Percentiles rank a stretch among this genome's conserved stretches.
Conservation (phyloP, 2,329 filamentous ascomycete genomes). For the Madurella fahalii region DNA sequence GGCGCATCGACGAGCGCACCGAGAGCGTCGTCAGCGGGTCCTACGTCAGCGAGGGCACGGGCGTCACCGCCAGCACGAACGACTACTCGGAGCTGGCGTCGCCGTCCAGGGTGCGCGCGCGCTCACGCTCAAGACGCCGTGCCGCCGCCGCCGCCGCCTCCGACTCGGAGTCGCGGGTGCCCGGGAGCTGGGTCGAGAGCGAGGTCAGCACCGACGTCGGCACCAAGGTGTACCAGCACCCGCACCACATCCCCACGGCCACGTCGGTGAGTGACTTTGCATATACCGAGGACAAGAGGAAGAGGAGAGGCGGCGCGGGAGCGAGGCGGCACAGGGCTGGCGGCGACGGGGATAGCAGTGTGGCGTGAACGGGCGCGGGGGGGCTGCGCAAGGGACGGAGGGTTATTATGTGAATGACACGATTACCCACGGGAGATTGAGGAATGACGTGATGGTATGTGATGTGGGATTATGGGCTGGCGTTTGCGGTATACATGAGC, state of each 20-base stretch:
- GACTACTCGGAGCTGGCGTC: background rate
- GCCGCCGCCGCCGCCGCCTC: slow-evolving; percentile 19
- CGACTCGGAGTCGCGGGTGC: slow-evolving; percentile 30
- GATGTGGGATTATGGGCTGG: background rate
- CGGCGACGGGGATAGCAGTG: background rate
- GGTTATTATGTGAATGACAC: background rate
- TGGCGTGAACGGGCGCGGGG: background rate
- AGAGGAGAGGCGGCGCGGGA: slow-evolving; percentile 36
- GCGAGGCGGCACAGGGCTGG: slow-evolving; percentile 28
- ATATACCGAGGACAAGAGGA: slow-evolving; percentile 42
- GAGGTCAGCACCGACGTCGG: slow-evolving; percentile 47
- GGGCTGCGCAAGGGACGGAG: background rate
- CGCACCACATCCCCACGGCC: slow-evolving; percentile 45
- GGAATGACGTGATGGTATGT: background rate
- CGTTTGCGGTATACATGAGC: slow-evolving; percentile 1
- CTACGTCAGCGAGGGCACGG: slow-evolving; percentile 7
- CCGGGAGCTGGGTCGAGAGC: slow-evolving; percentile 38
- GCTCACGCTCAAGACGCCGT: slow-evolving; percentile 13
- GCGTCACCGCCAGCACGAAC: background rate
- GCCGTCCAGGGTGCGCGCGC: slow-evolving; percentile 10
- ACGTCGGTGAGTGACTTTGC: slow-evolving; percentile 33
- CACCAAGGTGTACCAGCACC: slow-evolving; percentile 55
- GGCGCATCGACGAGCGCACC: slow-evolving; percentile 31
- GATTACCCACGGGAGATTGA: background rate
- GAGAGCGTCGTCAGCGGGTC: slow-evolving; percentile 26